Percentiles rank a stretch among this genome's conserved stretches.
These are phyloP conservation scores for Globisporangium cylindrosporum DNA, from an alignment of 352 stramenopile species.

Conservation along the genomic window DNA sequence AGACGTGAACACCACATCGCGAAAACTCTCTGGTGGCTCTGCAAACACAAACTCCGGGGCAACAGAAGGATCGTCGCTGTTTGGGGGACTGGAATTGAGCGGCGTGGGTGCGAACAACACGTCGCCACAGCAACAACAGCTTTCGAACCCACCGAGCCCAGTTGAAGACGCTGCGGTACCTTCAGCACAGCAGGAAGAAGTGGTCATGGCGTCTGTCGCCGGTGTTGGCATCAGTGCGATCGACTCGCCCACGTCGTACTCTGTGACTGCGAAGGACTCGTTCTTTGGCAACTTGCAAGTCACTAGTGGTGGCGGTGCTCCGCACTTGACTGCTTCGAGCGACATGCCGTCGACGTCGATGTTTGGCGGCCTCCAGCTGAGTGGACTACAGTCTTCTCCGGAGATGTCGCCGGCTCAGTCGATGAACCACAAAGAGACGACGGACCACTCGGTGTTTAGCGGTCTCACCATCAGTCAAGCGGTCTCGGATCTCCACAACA, in stretches of 20 bases:
- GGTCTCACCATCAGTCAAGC: slow-evolving; percentile 9
- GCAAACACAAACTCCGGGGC: slow-evolving; percentile 8
- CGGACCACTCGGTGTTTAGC: slow-evolving; percentile 13
- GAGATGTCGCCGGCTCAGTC: slow-evolving; percentile 6
- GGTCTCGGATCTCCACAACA: neutral
- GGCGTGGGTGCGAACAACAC: neutral
- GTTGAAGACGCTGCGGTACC: neutral
- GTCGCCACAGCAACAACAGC: slow-evolving; percentile 6
- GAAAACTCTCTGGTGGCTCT: slow-evolving; percentile 16
- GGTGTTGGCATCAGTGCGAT: slow-evolving; percentile 9
- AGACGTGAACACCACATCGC: slow-evolving; percentile 17
- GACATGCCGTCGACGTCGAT: slow-evolving; percentile 19
- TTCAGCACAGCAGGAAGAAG: neutral
- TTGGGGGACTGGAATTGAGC: slow-evolving; percentile 43
- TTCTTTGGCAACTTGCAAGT: slow-evolving; percentile 39
- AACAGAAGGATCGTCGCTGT: slow-evolving; percentile 23
- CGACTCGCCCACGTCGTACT: slow-evolving; percentile 32
- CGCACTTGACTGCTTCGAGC: neutral
- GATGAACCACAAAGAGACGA: slow-evolving; percentile 5
- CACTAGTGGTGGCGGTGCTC: neutral
- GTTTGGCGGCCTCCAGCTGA: slow-evolving; percentile 48
- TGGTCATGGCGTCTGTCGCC: neutral
- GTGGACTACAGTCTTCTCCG: slow-evolving; percentile 13
- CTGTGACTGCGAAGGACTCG: slow-evolving; percentile 24
- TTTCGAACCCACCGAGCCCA: slow-evolving; percentile 6